phyloP scores from a whole-genome alignment of 805 yeast genomes.

The Starmerella kuoi region DNA sequence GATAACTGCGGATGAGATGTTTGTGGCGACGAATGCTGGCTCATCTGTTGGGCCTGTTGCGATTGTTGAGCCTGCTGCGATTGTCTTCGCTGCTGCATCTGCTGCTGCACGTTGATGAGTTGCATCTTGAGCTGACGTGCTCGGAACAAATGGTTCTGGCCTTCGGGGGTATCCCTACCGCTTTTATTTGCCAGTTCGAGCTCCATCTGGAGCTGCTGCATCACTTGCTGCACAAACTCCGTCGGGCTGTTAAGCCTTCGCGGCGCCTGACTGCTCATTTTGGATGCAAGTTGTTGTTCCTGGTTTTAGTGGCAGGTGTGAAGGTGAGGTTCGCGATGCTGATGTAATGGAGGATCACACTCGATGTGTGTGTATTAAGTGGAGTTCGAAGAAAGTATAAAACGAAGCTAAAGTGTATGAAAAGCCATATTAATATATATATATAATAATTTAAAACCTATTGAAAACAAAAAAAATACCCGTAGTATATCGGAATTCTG shows the following conservation, averaged over 20 bases:
- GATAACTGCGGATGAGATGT: conserved; percentile 9
- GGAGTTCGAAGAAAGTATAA: too few relatives aligned
- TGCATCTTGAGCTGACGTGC: conserved; percentile 25
- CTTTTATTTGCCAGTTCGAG: conserved; percentile 21
- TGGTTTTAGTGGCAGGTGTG: neutral
- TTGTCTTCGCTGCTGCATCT: conserved; percentile 4
- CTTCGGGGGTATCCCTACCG: conserved; percentile 27
- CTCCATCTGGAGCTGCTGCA: conserved; percentile 26
- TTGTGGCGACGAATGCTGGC: conserved; percentile 2
- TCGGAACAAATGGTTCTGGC: conserved; percentile 24
- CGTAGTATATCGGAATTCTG: too few relatives aligned
- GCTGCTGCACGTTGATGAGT: conserved; percentile 20
- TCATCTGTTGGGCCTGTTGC: neutral
- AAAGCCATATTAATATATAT: too few relatives aligned
- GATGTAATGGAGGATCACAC: too few relatives aligned
- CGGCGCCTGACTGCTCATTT: conserved; percentile 6
- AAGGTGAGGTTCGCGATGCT: neutral
- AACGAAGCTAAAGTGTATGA: too few relatives aligned
- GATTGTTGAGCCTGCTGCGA: conserved; percentile 8
- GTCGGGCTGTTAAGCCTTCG: conserved; percentile 4
- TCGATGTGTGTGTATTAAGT: too few relatives aligned
- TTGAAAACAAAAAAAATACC: too few relatives aligned
- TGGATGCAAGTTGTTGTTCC: too few relatives aligned
- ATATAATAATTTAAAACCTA: too few relatives aligned
- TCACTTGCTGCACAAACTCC: conserved; percentile 22